A percentile compares a stretch with the other conserved stretches of the same genome.
Conservation (phyloP, 2,329 filamentous ascomycete genomes). For the Fusarium chlamydosporum region DNA sequence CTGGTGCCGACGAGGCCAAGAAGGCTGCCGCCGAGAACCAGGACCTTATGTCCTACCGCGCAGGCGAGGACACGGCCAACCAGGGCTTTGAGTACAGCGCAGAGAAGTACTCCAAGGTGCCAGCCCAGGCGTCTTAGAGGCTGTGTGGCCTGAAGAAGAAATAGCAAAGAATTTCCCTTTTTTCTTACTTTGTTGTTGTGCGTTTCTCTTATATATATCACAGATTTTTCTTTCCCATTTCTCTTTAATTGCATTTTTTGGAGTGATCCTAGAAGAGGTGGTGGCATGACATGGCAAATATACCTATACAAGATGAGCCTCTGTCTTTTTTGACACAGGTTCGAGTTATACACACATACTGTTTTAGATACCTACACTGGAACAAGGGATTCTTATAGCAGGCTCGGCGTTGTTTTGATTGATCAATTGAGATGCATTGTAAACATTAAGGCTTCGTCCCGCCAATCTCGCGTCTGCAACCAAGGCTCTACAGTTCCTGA, state of each 20-base stretch:
- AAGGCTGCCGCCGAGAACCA: constrained; percentile 63
- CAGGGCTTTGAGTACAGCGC: constrained; percentile 51
- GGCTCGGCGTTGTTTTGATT: constrained; percentile 40
- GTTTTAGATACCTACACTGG: constrained; percentile 26
- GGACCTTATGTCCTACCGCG: constrained; percentile 66
- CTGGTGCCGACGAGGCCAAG: constrained; percentile 66
- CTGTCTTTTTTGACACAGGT: constrained; percentile 4
- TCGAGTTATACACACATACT: constrained; percentile 19
- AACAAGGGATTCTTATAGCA: constrained; percentile 33
- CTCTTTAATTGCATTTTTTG: constrained; percentile 39
- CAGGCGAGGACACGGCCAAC: constrained; percentile 45
- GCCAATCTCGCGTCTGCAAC: too few species aligned
- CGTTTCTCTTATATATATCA: not conserved
- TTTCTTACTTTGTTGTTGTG: not conserved
- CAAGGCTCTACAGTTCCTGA: too few species aligned
- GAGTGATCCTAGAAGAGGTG: constrained; percentile 13
- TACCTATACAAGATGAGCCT: constrained; percentile 20
- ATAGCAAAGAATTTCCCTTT: not conserved
- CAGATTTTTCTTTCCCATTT: not conserved
- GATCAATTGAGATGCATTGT: constrained; percentile 21
- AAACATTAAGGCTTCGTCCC: not conserved
- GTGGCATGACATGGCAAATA: constrained; percentile 14
- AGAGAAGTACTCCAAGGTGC: constrained; percentile 34
- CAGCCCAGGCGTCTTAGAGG: constrained; percentile 28
- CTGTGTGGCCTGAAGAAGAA: not conserved